Percentiles rank a stretch among this genome's conserved stretches.
phyloP scores from a whole-genome alignment of 345 rosid species.

The Garcia nutans region DNA sequence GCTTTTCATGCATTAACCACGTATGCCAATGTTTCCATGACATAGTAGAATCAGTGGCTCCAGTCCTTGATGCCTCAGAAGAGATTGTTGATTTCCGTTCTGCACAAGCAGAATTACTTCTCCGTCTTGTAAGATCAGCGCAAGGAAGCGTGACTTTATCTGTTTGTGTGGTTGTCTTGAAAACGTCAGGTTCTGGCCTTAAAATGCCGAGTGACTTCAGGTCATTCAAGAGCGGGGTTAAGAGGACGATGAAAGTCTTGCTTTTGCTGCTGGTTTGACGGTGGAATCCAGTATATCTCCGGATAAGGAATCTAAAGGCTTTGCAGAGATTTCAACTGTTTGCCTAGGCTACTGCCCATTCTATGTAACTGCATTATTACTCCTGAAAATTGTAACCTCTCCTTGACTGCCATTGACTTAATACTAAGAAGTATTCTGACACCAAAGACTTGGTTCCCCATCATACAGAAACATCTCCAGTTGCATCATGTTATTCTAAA shows the following conservation, averaged over 20 bases:
- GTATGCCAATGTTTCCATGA: conserved; percentile 42
- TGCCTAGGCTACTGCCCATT: conserved; percentile 65
- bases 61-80: conserved; percentile 47
- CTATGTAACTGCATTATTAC: conserved; percentile 61
- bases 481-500: conserved; percentile 52
- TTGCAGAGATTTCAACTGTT: conserved; percentile 61
- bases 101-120: conserved; percentile 69
- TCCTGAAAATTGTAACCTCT: conserved; percentile 52
- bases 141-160: conserved; percentile 42
- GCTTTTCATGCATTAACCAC: conserved; percentile 50
- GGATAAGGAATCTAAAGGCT: conserved; percentile 45
- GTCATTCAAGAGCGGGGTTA: conserved; percentile 42
- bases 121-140: conserved; percentile 51
- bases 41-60: conserved; percentile 46
- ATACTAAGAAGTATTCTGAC: conserved; percentile 57
- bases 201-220: conserved; percentile 52
- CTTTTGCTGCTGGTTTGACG: conserved; percentile 59
- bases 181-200: conserved; percentile 60
- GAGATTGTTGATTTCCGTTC: conserved; percentile 55
- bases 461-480: conserved; percentile 60
- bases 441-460: conserved; percentile 85
- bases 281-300: conserved; percentile 37
- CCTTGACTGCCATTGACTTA: conserved; percentile 61
- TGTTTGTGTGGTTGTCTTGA: conserved; percentile 49
- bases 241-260: conserved; percentile 52